Evolutionary conservation across 768 basidiomycete species (phyloP).

Genomic region (Lentinula sp.): DNA sequence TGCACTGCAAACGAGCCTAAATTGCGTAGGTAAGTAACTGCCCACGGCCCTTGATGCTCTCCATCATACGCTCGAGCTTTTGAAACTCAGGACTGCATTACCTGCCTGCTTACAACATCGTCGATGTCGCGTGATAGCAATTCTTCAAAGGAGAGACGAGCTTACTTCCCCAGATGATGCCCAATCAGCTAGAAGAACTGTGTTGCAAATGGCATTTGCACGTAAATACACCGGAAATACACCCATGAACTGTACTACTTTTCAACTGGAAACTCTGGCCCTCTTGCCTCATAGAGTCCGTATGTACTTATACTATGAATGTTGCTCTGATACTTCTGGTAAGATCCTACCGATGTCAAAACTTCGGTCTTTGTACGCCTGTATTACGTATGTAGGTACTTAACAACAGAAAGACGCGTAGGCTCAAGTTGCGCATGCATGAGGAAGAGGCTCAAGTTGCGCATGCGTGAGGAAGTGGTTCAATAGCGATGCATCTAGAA

Average conservation of each 20-base stretch:
- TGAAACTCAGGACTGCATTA: too few relatives aligned
- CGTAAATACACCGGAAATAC: background rate
- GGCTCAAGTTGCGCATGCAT: background rate
- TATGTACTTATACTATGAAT: background rate
- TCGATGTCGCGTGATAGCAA: background rate
- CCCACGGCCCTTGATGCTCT: background rate
- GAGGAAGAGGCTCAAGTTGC: too few relatives aligned
- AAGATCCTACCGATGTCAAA: background rate
- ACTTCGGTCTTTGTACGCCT: background rate
- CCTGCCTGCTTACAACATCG: too few relatives aligned
- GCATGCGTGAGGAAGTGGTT: too few relatives aligned
- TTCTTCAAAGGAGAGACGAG: background rate
- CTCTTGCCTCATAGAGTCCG: background rate
- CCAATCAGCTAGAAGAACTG: background rate
- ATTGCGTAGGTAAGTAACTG: background rate
- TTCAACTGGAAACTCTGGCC: background rate
- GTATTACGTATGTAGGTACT: background rate
- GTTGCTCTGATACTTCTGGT: background rate
- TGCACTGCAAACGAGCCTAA: background rate
- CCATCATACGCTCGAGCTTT: background rate
- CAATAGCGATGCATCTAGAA: too few relatives aligned
- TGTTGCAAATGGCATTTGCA: conserved; percentile 1
- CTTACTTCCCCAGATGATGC: background rate
- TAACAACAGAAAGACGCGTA: background rate
- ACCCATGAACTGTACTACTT: background rate